phyloP scores from a whole-genome alignment of 192 early-diverging fungal species.

The Pilaira anomala region DNA sequence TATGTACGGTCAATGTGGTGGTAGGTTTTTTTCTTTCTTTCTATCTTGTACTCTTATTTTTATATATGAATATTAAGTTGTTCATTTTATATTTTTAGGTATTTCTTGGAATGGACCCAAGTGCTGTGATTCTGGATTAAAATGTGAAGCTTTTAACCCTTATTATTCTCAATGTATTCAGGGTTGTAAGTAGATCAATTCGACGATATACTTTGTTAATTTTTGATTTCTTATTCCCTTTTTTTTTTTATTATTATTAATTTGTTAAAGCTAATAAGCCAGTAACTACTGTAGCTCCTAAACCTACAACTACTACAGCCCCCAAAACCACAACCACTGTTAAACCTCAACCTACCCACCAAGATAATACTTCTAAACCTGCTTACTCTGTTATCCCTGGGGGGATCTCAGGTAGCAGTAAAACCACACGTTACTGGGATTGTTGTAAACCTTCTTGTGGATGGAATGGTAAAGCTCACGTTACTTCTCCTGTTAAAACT shows the following conservation, averaged over 20 bases:
- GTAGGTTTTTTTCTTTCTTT: conserved; percentile 1
- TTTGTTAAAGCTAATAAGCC: background rate
- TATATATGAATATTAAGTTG: background rate
- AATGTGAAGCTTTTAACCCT: conserved; percentile 8
- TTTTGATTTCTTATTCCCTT: background rate
- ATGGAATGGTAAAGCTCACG: conserved; percentile 19
- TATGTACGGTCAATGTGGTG: conserved; percentile 20
- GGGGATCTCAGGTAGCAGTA: conserved; percentile 20
- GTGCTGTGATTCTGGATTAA: conserved; percentile 21
- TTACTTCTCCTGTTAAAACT: conserved; percentile 14
- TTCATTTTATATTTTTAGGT: conserved; percentile 6
- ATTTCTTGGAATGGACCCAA: conserved; percentile 17
- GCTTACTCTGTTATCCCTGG: conserved; percentile 6
- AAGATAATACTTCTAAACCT: background rate
- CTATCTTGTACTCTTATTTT: background rate
- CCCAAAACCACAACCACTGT: conserved; percentile 3
- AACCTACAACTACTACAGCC: background rate
- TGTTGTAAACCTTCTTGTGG: conserved; percentile 27
- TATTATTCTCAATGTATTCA: conserved; percentile 25
- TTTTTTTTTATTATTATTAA: background rate
- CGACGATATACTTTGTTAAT: no score
- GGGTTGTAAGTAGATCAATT: background rate
- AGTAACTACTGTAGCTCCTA: background rate
- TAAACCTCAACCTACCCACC: background rate
- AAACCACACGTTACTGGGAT: conserved; percentile 29